Base-by-base conservation (phyloP, 1,139 yeast genomes). In the Dujonia santamariae region DNA sequence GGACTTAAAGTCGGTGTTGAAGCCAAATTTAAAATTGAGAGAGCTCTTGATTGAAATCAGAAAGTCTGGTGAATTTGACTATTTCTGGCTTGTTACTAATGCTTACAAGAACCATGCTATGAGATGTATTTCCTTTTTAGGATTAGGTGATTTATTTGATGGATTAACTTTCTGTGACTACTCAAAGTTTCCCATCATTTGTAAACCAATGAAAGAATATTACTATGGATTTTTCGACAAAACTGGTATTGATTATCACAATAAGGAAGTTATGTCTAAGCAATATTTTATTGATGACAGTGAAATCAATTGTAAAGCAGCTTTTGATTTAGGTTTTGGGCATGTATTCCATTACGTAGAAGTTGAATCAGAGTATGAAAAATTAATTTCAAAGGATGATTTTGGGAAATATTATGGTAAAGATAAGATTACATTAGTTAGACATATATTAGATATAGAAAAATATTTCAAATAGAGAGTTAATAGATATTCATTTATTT, bases 111-210 rank as follows among this genome's bases (percentile, higher is more conserved):
- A 77, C 50, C 97, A 92, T 56, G 97, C 94, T 1, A 52, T 79
- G 36, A 68, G 92, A 37, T 95, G 85, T 13, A 71, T 88, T 15
- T 71, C 80, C 27, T 67, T 90, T 36, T 67, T 92, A 33, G 97
- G 96, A 2, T 57, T 92, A 22, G 96, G 92, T 16, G 97, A 90
- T 54, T 56, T 87, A 38, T 90, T 92, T 53, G 97, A 90, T 46
- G 98, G 98, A 1, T 72, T 92, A 47, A 87, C 97, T 0, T 92
- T 67, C 60, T 92, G 98, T 62, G 95, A 92, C 61, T 92, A 92
- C 54, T 56, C 75, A 7, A 57, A 66, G 43, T 60, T 55, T 40
- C 88, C 90, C 4, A 68, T 92, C 38, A 59, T 82, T 21, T 90
- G 97, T 62, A 92, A 92, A 62, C 98, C 98, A 12, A 85, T 85